Base-by-base conservation (phyloP, 768 basidiomycete genomes). In the Rhizopogon sp. region DNA sequence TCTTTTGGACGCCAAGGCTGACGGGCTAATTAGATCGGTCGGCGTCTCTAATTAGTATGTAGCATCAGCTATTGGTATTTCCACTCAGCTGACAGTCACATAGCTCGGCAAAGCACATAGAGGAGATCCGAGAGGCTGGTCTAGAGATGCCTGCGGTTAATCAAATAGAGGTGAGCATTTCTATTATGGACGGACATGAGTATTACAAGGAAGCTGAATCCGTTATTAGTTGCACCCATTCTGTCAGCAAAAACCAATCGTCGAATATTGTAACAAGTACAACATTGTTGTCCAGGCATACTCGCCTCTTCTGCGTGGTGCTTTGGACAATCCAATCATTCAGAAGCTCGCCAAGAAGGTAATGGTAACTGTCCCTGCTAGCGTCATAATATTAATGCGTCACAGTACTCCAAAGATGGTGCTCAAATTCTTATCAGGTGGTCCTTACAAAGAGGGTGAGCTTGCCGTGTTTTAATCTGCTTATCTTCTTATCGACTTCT, bases 381-480 rank as follows among this genome's bases (percentile, higher is more conserved):
- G 33, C 7, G 46, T 20, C 33, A 22, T 35, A 9, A 14, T 49
- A 14, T 37, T 22, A 13, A 49, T 16, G 14, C 6, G 20, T 49
- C 20, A 4, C 56, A 87, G 83, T 69, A 83, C 61, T 66, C 72
- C 45, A 79, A 80, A 50, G 79, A 82, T 37, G 77, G 79, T 13
- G 83, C 89, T 31, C 92, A 94, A 60, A 75, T 93, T 39, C 76
- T 94, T n/a, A 72, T 93, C 53, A 81, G 91, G 13, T 94, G 91
- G 89, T 91, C 90, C 14, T 72, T 96, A 14, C 92, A 94, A 64
- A 79, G 77, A 60, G 82, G 83, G 85, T 87, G 60, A 55, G 78
- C 68, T 33, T 20, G 31, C 5, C 11, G 22, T 42, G 60, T 14
- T 39, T 6, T 37, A 46, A 31, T 41, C 43, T n/a, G 17, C 37